Base-by-base conservation (phyloP, 1,139 yeast species). In the Yamadazyma diddensiae region DNA sequence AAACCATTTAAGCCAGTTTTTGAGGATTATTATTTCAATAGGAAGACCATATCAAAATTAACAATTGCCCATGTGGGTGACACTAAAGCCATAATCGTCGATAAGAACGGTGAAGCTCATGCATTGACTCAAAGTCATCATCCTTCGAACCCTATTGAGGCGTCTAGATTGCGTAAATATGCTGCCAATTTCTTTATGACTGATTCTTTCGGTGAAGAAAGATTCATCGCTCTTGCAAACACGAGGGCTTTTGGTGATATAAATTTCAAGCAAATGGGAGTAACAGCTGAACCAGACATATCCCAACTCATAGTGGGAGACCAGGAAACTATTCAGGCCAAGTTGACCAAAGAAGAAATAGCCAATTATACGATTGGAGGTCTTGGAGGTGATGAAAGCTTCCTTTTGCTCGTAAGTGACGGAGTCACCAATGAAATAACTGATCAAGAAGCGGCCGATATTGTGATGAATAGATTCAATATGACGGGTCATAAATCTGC, bases 1-100 rank as follows among this genome's bases (percentile, higher is more conserved):
- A 15, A 22, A n/a, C 21, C 31, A 3, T 46, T 45, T 30, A 50
- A 47, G 32, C 59, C 59, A 7, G 58, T 53, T 19, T 55, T 51
- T 33, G 72, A 65, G 24, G 65, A 70, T 39, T 79, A 73, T 48
- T 88, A 74, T 60, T 92, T 92, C 66, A 78, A 81, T 42, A 74
- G 81, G 13, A 65, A 70, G 15, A 81, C 86, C n/a, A 65, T 84
- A 12, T 71, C 87, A 19, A 79, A 79, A 47, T 58, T 92, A 24
- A 73, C 86, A 1, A 75, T 90, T 15, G 92, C 94, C 1, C 98
- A 92, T 53, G 82, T 90, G n/a, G 98, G 98, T 3, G 98, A 92
- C 53, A 85, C 97, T 3, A 73, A 86, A 43, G 90, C 95, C n/a
- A 73, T 92, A 5, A 50, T 92, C 15, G 85, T 88, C 41, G 94